phyloP scores from a whole-genome alignment of 2,329 filamentous ascomycete species.

The Nemania sp. region DNA sequence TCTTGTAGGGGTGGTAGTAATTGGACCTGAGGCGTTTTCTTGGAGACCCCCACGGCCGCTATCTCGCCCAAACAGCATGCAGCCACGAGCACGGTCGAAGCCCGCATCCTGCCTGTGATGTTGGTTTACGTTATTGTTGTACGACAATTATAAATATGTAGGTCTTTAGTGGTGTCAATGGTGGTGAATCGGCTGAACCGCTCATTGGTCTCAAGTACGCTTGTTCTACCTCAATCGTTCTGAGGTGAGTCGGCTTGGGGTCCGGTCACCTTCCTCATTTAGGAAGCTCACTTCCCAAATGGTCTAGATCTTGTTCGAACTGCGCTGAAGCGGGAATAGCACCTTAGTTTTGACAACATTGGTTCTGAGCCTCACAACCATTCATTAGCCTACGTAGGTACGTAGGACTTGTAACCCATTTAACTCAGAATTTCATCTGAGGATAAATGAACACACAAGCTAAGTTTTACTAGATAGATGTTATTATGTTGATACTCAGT shows the following conservation, averaged over 20 bases:
- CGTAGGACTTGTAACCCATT: neutral
- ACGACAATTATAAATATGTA: neutral
- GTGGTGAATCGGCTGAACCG: neutral
- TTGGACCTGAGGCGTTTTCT: conserved; percentile 52
- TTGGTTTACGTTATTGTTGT: neutral
- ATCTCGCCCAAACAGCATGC: conserved; percentile 17
- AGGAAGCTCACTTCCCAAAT: conserved; percentile 18
- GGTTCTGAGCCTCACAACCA: neutral
- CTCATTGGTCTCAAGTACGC: neutral
- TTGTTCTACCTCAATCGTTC: conserved; percentile 5
- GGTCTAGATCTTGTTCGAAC: neutral
- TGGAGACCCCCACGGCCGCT: conserved; percentile 3
- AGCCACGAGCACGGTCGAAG: conserved; percentile 13
- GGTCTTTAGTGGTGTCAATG: neutral
- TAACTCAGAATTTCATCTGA: neutral
- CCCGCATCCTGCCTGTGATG: conserved; percentile 26
- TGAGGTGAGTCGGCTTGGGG: neutral
- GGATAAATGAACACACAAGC: neutral
- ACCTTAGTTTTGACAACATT: neutral
- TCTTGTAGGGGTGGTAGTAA: conserved; percentile 57
- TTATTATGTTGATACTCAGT: neutral
- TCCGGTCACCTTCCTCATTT: conserved; percentile 21
- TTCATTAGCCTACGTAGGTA: neutral
- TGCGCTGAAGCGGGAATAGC: neutral
- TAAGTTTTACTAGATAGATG: neutral